Conservation (phyloP, 1,284 basidiomycete genomes). For the Lentinula novae-zelandiae region DNA sequence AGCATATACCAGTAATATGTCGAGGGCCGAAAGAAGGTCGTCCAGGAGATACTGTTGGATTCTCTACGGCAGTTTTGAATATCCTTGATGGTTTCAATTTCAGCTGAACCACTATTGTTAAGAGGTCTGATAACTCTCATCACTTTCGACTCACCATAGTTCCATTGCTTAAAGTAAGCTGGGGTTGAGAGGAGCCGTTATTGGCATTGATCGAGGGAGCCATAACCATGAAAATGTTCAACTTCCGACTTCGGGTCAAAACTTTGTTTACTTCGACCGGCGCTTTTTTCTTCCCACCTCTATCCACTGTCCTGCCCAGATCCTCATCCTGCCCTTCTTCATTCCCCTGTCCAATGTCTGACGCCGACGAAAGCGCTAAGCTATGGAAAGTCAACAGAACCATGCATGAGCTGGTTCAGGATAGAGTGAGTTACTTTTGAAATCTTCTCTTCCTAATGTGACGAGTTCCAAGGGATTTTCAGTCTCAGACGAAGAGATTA, state of each 20-base stretch:
- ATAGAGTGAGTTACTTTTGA: constrained; percentile 58
- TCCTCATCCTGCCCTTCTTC: constrained; percentile 21
- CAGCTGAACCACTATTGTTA: constrained; percentile 32
- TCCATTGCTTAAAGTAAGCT: constrained; percentile 1
- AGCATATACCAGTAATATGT: constrained; percentile 85
- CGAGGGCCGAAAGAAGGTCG: constrained; percentile 44
- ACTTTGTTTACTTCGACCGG: constrained; percentile 26
- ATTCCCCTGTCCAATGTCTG: constrained; percentile 44
- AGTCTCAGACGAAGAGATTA: constrained; percentile 88
- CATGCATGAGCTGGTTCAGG: constrained; percentile 94
- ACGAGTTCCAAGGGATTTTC: constrained; percentile 66
- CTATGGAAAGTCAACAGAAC: constrained; percentile 97
- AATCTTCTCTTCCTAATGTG: constrained; percentile 17
- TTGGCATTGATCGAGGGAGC: constrained; percentile 9
- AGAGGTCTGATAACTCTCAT: background rate
- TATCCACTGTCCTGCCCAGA: constrained; percentile 23
- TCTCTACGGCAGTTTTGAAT: constrained; percentile 76
- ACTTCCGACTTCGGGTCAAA: background rate
- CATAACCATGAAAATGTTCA: background rate
- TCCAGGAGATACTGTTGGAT: constrained; percentile 45
- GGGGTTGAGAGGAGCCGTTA: constrained; percentile 6
- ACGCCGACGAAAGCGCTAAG: constrained; percentile 74
- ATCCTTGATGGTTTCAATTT: constrained; percentile 88
- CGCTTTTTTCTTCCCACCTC: constrained; percentile 21
- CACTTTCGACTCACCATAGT: constrained; percentile 38